Base-by-base conservation (phyloP, 2,329 filamentous ascomycete species). In the Colletotrichum viniferum region DNA sequence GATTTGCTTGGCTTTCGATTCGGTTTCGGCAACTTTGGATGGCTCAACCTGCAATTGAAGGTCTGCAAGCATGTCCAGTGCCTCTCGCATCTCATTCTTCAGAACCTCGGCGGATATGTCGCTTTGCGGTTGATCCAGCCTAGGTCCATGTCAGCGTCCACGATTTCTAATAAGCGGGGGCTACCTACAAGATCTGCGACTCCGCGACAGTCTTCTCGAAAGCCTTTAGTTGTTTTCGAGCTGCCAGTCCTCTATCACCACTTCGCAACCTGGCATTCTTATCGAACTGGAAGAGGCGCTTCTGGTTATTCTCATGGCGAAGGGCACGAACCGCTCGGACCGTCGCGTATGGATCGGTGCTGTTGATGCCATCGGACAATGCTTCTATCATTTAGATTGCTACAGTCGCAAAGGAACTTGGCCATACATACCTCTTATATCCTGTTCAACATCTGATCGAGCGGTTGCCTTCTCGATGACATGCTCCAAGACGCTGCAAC, bases 241-340 rank as follows among this genome's bases (percentile, higher is more conserved):
- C 95, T 76, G 93, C 90, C 81, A 94, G 86, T 0, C 95, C 95
- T 56, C 95, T 86, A 2, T 94, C 90, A 38, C 95, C 95, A 79
- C 94, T 96, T 67, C 94, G 88, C 55, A 95, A 85, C 56, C 91
- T 88, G 9, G 95, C 94, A 80, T 95, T 92, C 78, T 96, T 94
- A 79, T 95, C 92, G 1, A 92, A 89, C 24, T 92, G 88, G 71
- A 94, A 94, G 4, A 96, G 85, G 8, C 91, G 88, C 79, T 90
- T 89, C 77, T 91, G 88, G 48, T 94, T 86, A 26, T 91, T 88
- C 76, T 92, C 89, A 79, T 94, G 90, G 30, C 89, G 90, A 30
- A 96, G 83, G 66, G 87, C 87, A 24, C 94, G 89, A 43, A 94
- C 86, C 0, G 92, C 91, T 18, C 86, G 87, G 2, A 95, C 85